Base-by-base conservation (phyloP, 768 basidiomycete species). In the Lactarius sanguifluus region DNA sequence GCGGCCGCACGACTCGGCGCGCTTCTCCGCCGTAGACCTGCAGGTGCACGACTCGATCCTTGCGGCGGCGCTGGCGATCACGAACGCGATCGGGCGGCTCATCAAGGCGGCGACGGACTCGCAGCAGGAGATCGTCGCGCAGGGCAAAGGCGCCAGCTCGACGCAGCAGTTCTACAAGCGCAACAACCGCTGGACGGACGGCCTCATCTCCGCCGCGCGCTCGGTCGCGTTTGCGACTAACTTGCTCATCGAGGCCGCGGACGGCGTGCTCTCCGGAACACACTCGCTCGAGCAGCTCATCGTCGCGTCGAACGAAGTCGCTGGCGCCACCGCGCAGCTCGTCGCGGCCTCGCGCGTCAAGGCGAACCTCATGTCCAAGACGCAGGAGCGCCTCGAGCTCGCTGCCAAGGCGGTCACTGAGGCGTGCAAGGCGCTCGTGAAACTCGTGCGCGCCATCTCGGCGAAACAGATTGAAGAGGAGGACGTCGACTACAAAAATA, bases 101-200 rank as follows among this genome's bases (percentile, higher is more conserved):
- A 98, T 99, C 75, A 86, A 91, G 75, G 96, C 97, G 10, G 97
- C 97, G 25, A 97, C 97, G 1, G 96, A 96, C 43, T 98, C 96
- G 59, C 97, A 99, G 77, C 87, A 98, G 76, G 97, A 99, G 80
- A 99, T 99, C 63, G 97, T 98, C 62, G 88, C 89, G 3, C 90
- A 97, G 78, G 97, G 97, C 65, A 92, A 87, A 76, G 97, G 97
- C 9, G 92, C 95, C 23, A 94, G 88, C 76, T 85, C 95, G 28
- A 87, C 82, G 23, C 94, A 96, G 76, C 96, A 98, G 73, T 99
- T 99, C 84, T 99, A 98, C 85, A 99, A 99, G 81, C 89, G 93
- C 67, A 98, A 99, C 86, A 98, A 98, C 78, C 86, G 97, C 67
- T 99, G 97, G 97, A 99, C 97, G 54, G 97, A 99, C 76, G 97